Evolutionary conservation across 2,329 filamentous ascomycete species (phyloP), one percentile per base, ranked within the genome.

Genomic region (Chrysoporthe puriensis): DNA sequence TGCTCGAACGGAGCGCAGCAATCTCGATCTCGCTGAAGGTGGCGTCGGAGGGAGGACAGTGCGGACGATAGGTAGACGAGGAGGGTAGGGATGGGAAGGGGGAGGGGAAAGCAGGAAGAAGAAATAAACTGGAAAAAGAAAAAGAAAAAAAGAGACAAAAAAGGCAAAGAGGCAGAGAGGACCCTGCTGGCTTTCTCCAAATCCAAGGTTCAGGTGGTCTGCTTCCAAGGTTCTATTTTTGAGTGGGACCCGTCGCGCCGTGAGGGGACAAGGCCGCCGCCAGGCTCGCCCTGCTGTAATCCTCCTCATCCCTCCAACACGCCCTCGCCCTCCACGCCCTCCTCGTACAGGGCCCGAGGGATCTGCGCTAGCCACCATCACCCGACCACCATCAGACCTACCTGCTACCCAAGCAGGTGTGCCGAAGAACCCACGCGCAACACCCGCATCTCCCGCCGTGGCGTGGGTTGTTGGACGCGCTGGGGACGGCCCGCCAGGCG

Each of bases 401-500:
- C 26, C 26, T 26, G 26, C 26, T 26, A 26, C 26, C 26, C 26
- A 26, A 26, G 26, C 26, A 26, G 26, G 26, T 26, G 26, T 26
- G 26, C 26, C 26, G 26, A 26, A 26, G 26, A 26, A 26, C 26
- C 26, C 26, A n/a, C 5, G 18, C 16, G n/a, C 7, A 50, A 50
- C 46, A 50, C 46, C 46, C n/a, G 26, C 26, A 26, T 26, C 26
- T 26, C 26, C 26, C 26, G 26, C 26, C 26, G 26, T 26, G 26
- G 26, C 26, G 26, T 26, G 26, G 26, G 26, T 50, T 21, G n/a
- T n/a, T 9, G 26, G 9, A 56, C 34, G 52, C 3, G 43, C 59
- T 34, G 26, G 4, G 59, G 32, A 50, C 59, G 59, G 59, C 26
- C 32, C 59, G n/a, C 11, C 3, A 46, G 50, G 64, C 52, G 64